These are phyloP conservation scores for Chaetomium sp. DNA, from an alignment of 2,329 filamentous ascomycete species.

Conservation along the genomic window DNA sequence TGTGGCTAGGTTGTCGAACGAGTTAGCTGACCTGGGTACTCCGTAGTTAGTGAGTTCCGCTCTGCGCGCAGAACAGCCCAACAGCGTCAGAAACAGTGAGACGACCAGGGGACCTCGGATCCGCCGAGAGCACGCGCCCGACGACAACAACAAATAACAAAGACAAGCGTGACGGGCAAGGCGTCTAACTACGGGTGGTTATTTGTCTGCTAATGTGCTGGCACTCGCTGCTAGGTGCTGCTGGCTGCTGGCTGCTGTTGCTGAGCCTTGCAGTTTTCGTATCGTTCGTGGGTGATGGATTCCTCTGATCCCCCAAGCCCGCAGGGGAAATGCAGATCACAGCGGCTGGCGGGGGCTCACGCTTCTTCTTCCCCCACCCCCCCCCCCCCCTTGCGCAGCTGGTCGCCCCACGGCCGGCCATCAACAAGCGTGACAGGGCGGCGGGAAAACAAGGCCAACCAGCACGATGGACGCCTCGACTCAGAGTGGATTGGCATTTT, in stretches of 20 bases:
- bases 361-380: neutral
- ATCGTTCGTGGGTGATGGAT: neutral
- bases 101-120: neutral
- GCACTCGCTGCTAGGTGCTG: neutral
- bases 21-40: too few species aligned
- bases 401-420: neutral
- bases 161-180: neutral
- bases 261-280: neutral
- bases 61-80: neutral
- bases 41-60: neutral
- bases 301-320: neutral
- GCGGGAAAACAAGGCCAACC: constrained; percentile 1
- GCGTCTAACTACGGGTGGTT: neutral
- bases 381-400: neutral
- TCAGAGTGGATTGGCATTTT: neutral
- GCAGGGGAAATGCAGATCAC: neutral
- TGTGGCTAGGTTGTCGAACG: neutral
- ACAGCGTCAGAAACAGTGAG: neutral
- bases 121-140: neutral
- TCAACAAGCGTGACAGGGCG: neutral
- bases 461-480: neutral
- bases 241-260: too few species aligned
- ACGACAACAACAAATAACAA: neutral
- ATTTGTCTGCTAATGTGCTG: neutral
- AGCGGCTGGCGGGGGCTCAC: neutral